Evolutionary conservation across 805 yeast species (phyloP), one percentile per base, ranked within the genome.

Genomic region (Metschnikowia cerradonensis): DNA sequence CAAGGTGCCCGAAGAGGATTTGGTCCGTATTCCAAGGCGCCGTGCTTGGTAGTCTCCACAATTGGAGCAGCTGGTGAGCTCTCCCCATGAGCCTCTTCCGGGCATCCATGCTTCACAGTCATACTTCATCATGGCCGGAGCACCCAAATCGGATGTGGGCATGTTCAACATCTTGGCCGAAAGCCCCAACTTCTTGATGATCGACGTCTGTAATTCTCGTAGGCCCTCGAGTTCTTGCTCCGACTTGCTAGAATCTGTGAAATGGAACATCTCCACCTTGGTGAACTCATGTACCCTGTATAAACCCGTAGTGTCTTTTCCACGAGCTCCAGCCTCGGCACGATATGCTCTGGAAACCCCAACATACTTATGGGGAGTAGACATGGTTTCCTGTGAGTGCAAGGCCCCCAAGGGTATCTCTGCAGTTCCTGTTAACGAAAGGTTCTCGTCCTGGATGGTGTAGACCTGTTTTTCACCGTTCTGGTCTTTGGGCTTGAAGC

Each of bases 51-150:
- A 94, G 58, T 91, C 97, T 3, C 90, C 80, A 67, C 99, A 94
- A 64, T 91, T 92, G 2, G 97, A 90, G 1, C 95, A 78, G 30
- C 96, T 88, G 1, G 96, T 83, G 32, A 94, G 76, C 65, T 94
- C 99, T 3, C 99, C 99, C 89, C 96, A 92, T 1, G 71, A 66
- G 0, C 89, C 91, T 60, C 97, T 80, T 2, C 98, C 97, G 0
- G 98, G 98, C 98, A 94, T 92, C 90, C 96, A 89, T 0, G 91
- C 96, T 68, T 94, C 99, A 51, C 91, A 88, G 60, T 94, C 99
- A 64, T 83, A 89, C 65, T 94, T 94, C 62, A 87, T 84, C 67
- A 77, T 82, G 0, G 98, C 98, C 1, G 99, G 96, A 0, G 96
- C 85, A 0, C 99, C 99, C 47, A 94, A 71, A 64, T 94, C 99